A percentile compares a stretch with the other conserved stretches of the same genome.
Conservation (phyloP, 1,139 yeast genomes). For the Candida glucosophila region DNA sequence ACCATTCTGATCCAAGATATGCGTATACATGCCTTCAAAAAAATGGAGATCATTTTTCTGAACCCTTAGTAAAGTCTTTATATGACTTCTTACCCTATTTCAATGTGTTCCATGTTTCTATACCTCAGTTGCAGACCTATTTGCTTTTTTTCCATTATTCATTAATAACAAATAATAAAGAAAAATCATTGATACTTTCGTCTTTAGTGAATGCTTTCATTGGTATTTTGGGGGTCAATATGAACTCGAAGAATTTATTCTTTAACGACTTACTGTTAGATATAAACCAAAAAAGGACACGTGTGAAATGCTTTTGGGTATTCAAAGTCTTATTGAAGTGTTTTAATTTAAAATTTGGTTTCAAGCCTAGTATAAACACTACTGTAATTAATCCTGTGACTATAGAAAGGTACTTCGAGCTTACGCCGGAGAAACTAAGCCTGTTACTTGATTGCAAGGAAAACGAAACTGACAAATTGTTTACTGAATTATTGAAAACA, state of each 20-base stretch:
- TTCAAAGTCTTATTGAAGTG: conserved; percentile 45
- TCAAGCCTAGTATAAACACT: conserved; percentile 39
- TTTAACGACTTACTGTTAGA: conserved; percentile 36
- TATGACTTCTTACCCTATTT: conserved; percentile 41
- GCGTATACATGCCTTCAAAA: conserved; percentile 9
- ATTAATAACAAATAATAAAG: conserved; percentile 38
- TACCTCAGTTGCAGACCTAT: conserved; percentile 34
- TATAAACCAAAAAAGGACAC: conserved; percentile 32
- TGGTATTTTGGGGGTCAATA: conserved; percentile 39
- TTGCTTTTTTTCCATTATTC: conserved; percentile 35
- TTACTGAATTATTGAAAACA: conserved; percentile 31
- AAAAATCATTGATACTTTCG: conserved; percentile 34
- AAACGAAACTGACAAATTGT: conserved; percentile 24
- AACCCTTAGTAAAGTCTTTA: conserved; percentile 23
- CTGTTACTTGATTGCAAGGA: conserved; percentile 18
- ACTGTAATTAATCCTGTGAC: conserved; percentile 44
- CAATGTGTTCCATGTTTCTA: conserved; percentile 36
- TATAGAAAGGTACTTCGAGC: conserved; percentile 38
- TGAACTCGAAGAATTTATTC: conserved; percentile 36
- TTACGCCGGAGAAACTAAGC: conserved; percentile 39
- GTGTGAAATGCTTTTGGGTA: conserved; percentile 57
- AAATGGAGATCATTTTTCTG: background rate
- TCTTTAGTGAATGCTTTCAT: conserved; percentile 38
- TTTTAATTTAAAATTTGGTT: conserved; percentile 42
- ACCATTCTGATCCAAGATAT: conserved; percentile 31